Conservation (phyloP, 768 basidiomycete species). For the Bullera alba region DNA sequence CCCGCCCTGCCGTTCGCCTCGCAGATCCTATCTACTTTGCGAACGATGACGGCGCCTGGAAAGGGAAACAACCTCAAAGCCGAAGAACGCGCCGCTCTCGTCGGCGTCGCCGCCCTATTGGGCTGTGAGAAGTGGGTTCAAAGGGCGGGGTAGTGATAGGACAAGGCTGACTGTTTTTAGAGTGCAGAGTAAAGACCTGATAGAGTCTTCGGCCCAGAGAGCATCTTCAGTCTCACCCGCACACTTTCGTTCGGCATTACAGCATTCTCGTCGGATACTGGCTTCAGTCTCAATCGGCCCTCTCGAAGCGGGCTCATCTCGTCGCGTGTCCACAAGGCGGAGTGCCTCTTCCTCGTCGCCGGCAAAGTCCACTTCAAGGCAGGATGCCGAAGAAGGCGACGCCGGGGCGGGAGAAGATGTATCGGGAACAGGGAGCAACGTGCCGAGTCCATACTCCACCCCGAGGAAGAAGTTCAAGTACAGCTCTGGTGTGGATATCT, state of each 20-base stretch:
- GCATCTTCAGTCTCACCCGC: conserved; percentile 37
- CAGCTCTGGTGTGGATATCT: conserved; percentile 26
- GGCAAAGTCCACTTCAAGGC: neutral
- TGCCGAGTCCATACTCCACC: conserved; percentile 13
- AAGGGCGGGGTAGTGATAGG: neutral
- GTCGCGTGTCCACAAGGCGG: neutral
- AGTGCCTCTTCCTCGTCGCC: neutral
- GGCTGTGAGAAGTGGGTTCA: conserved; percentile 36
- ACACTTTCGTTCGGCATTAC: conserved; percentile 29
- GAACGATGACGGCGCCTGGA: conserved; percentile 33
- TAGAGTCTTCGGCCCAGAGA: conserved; percentile 31
- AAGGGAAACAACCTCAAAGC: conserved; percentile 33
- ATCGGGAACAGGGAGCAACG: neutral
- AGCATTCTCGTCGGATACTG: conserved; percentile 10
- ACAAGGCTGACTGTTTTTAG: conserved; percentile 6
- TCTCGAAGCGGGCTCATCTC: neutral
- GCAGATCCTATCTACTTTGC: conserved; percentile 29
- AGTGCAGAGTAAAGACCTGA: conserved; percentile 28
- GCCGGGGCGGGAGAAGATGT: neutral
- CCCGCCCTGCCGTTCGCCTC: conserved; percentile 33
- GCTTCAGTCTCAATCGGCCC: neutral
- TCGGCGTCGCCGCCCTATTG: conserved; percentile 36
- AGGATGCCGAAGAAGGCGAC: neutral
- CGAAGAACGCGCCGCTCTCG: conserved; percentile 38
- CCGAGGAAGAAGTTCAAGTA: conserved; percentile 31